These are phyloP conservation scores for Naumovozyma baii DNA, from an alignment of 805 yeast species.

Conservation along the genomic window DNA sequence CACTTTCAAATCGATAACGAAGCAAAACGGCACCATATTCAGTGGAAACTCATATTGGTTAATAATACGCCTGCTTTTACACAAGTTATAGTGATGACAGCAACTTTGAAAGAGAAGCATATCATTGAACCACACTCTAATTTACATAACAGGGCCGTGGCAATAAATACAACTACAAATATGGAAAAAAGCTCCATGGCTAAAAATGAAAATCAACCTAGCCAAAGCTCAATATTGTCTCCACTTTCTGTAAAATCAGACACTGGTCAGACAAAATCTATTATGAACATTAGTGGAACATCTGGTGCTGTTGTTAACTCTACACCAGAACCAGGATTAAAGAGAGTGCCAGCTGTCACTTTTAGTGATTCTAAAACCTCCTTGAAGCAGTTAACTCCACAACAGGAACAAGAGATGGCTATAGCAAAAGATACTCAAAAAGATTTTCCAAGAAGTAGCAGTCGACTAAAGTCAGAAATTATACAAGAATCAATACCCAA, in stretches of 20 bases:
- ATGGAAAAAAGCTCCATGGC: not conserved
- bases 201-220: no score
- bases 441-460: not conserved
- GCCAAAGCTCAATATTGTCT: not conserved
- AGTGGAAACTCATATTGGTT: no score
- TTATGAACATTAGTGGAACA: constrained; percentile 28
- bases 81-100: no score
- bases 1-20: no score
- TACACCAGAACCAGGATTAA: constrained; percentile 27
- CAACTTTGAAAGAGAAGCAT: no score
- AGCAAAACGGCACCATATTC: no score
- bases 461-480: not conserved
- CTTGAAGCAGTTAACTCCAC: not conserved
- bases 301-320: constrained; percentile 29
- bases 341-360: constrained; percentile 26
- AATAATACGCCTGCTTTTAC: no score
- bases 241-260: not conserved
- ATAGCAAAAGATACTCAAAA: not conserved
- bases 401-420: not conserved
- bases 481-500: not conserved
- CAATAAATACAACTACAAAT: not conserved
- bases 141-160: no score
- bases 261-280: constrained; percentile 15
- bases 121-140: no score
- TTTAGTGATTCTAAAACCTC: constrained; percentile 19